Evolutionary conservation across 306 rosid species (phyloP), one percentile per base, ranked within the genome.

Genomic region (Malus sieversii): DNA sequence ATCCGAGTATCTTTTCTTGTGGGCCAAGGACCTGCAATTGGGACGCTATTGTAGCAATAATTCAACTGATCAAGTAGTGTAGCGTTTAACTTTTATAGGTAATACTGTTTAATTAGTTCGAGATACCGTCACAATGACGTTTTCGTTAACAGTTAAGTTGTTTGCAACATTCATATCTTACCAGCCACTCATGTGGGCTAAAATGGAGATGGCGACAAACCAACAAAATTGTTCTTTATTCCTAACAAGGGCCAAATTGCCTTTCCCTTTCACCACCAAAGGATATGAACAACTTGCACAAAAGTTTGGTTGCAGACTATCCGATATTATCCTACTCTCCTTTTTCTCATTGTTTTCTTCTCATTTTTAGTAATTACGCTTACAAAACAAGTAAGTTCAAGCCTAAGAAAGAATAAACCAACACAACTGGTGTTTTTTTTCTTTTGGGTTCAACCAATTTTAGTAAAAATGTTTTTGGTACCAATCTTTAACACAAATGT

Each of bases 231-330:
- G 53, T 7, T 73, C 69, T 66, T 48, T 52, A 42, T 30, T 73
- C 71, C 60, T 30, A 44, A 61, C n/a, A 76, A 68, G 74, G 69
- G 82, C 80, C 80, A 80, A 76, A 58, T 74, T 72, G 64, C 77
- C 79, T 70, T 59, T 79, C 82, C 68, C 33, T 73, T 73, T 82
- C 87, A 71, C 66, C 72, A 33, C 72, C 52, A 60, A 74, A 61
- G 74, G 61, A 40, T 79, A 74, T 9, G 15, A 68, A 52, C 81
- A 84, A 86, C 75, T 79, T 66, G 80, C 84, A 73, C 40, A 45
- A 23, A 76, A 78, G 68, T 70, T 5, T 42, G 19, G 61, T 68
- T 42, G 40, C 20, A 44, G 66, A 14, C 20, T 5, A 29, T 35
- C 19, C 29, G 38, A 29, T 76, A 25, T 70, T 69, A 22, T 16